Evolutionary conservation across 805 yeast genomes (phyloP).

Genomic region (Myxozyma vanderwaltii): DNA sequence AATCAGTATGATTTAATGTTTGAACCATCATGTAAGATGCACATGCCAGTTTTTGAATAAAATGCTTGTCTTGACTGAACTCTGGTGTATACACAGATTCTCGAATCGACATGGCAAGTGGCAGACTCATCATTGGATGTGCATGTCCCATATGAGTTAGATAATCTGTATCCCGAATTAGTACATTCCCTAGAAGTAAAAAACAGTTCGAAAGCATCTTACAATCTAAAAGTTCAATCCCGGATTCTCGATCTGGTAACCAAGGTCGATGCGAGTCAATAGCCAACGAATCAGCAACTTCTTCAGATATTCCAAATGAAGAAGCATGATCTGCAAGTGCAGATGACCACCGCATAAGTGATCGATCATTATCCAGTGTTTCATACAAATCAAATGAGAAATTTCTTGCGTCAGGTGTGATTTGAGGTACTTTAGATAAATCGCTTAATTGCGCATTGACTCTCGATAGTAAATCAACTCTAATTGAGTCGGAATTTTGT

Average conservation of each 20-base stretch:
- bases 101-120: conserved; percentile 14
- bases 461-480: conserved; percentile 11
- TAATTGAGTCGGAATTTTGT: background rate
- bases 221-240: conserved; percentile 21
- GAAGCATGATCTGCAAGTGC: conserved; percentile 15
- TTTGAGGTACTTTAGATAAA: conserved; percentile 1
- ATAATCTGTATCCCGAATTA: conserved; percentile 3
- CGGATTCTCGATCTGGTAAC: conserved; percentile 14
- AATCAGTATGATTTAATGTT: conserved; percentile 3
- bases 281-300: conserved; percentile 23
- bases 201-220: background rate
- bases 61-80: conserved; percentile 14
- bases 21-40: conserved; percentile 30
- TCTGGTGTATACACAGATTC: conserved; percentile 11
- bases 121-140: conserved; percentile 11
- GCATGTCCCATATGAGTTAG: conserved; percentile 4
- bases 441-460: conserved; percentile 10
- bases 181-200: background rate
- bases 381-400: background rate
- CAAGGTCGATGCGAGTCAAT: conserved; percentile 28
- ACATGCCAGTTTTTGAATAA: conserved; percentile 22
- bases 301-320: conserved; percentile 27
- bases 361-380: background rate
- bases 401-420: background rate
- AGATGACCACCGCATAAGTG: conserved; percentile 18